phyloP scores from a whole-genome alignment of 768 basidiomycete genomes.

The Russula olivacea region DNA sequence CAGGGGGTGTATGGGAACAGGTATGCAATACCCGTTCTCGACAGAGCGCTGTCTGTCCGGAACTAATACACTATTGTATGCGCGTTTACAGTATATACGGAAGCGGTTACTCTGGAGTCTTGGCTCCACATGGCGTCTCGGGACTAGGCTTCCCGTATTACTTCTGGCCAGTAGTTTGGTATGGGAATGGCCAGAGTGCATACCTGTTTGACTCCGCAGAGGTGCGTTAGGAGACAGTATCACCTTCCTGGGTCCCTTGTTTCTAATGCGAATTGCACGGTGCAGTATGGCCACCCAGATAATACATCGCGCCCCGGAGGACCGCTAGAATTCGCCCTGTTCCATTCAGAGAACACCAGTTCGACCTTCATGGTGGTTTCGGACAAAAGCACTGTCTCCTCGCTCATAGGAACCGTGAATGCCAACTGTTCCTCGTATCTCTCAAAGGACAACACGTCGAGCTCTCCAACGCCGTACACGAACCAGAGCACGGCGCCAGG shows the following conservation, averaged over 20 bases:
- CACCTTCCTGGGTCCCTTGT: neutral
- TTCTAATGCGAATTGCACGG: neutral
- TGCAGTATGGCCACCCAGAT: slow-evolving; percentile 34
- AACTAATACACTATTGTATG: neutral
- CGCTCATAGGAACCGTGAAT: slow-evolving; percentile 31
- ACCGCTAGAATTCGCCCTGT: slow-evolving; percentile 28
- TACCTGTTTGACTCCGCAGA: slow-evolving; percentile 24
- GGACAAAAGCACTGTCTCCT: slow-evolving; percentile 33
- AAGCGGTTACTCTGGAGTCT: slow-evolving; percentile 29
- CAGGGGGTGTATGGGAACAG: slow-evolving; percentile 25
- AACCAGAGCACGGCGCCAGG: slow-evolving; percentile 19
- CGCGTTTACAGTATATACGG: slow-evolving; percentile 26
- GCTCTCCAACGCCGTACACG: slow-evolving; percentile 16
- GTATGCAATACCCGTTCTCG: slow-evolving; percentile 17
- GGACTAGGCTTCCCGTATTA: slow-evolving; percentile 27
- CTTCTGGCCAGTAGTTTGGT: slow-evolving; percentile 31
- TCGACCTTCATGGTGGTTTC: slow-evolving; percentile 34
- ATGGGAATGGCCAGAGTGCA: neutral
- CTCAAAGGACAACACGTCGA: slow-evolving; percentile 15
- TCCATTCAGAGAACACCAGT: slow-evolving; percentile 30
- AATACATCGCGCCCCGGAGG: slow-evolving; percentile 37
- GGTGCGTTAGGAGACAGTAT: slow-evolving; percentile 11
- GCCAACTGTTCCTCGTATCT: slow-evolving; percentile 30
- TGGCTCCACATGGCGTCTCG: slow-evolving; percentile 10
- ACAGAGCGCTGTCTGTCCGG: too few species aligned